phyloP scores from a whole-genome alignment of 148 eudicot species.

The Vaccinium macrocarpon region DNA sequence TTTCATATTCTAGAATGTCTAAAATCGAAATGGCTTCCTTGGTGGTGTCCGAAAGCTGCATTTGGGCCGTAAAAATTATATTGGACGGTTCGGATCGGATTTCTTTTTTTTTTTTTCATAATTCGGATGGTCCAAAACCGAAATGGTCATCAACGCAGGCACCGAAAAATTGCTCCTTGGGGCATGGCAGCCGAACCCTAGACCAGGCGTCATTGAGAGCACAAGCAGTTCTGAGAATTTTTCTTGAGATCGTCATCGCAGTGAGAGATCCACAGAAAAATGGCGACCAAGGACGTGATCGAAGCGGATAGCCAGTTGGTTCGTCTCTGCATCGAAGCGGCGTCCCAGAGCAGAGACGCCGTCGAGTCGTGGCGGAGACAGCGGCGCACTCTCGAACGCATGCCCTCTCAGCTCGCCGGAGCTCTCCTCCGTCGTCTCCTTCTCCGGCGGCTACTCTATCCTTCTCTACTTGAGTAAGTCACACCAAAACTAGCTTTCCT shows the following conservation, averaged over 20 bases:
- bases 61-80: too few species aligned
- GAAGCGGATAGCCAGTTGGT: slow-evolving; percentile 42
- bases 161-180: too few species aligned
- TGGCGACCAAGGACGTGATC: slow-evolving; percentile 17
- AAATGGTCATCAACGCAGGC: too few species aligned
- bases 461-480: slow-evolving; percentile 76
- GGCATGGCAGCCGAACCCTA: not conserved
- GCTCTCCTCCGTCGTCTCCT: slow-evolving; percentile 70
- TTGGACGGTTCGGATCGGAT: too few species aligned
- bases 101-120: too few species aligned
- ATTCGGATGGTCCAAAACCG: too few species aligned
- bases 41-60: too few species aligned
- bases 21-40: too few species aligned
- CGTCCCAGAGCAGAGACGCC: slow-evolving; percentile 45
- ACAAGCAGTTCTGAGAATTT: too few species aligned
- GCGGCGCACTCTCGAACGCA: slow-evolving; percentile 69
- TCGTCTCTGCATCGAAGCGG: slow-evolving; percentile 59
- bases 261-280: not conserved
- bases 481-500: not conserved
- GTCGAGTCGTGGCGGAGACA: slow-evolving; percentile 83
- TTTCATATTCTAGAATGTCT: too few species aligned
- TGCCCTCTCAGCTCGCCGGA: slow-evolving; percentile 69
- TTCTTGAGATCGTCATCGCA: not conserved
- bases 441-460: slow-evolving; percentile 67
- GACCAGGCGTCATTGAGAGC: not conserved